These are phyloP conservation scores for Rugosomyces carneus DNA, from an alignment of 1,284 basidiomycete species.

Conservation along the genomic window DNA sequence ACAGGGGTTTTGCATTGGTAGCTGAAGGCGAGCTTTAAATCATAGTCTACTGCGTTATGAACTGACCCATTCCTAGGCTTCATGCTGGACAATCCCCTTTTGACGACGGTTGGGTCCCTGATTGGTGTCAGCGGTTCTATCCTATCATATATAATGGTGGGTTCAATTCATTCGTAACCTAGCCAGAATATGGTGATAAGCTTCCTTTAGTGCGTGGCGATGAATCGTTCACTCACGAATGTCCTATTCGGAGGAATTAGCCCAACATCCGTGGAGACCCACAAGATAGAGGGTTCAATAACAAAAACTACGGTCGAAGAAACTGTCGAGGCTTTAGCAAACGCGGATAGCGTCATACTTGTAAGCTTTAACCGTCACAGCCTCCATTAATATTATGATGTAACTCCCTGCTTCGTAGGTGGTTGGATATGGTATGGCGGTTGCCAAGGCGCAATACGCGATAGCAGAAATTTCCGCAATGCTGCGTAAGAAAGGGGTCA, in stretches of 20 bases:
- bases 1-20: conserved; percentile 80
- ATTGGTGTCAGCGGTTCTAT: conserved; percentile 88
- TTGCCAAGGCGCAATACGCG: conserved; percentile 83
- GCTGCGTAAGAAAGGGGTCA: conserved; percentile 65
- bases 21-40: conserved; percentile 58
- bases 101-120: conserved; percentile 75
- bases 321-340: conserved; percentile 66
- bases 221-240: conserved; percentile 78
- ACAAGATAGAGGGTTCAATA: conserved; percentile 76
- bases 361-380: conserved; percentile 30
- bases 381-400: background rate
- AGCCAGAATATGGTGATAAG: conserved; percentile 2
- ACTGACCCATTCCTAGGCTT: conserved; percentile 43
- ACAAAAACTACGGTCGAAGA: conserved; percentile 75
- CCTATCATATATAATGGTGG: conserved; percentile 84
- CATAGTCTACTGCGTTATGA: background rate
- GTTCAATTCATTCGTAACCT: conserved; percentile 1
- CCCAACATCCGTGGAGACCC: conserved; percentile 46
- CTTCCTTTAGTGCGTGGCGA: conserved; percentile 69
- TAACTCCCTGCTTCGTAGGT: conserved; percentile 38
- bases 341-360: conserved; percentile 80
- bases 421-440: conserved; percentile 88
- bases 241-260: conserved; percentile 79
- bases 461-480: conserved; percentile 76
- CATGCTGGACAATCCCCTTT: conserved; percentile 80